phyloP scores from a whole-genome alignment of 164 flowering plant genomes.

The Hamamelis virginiana region DNA sequence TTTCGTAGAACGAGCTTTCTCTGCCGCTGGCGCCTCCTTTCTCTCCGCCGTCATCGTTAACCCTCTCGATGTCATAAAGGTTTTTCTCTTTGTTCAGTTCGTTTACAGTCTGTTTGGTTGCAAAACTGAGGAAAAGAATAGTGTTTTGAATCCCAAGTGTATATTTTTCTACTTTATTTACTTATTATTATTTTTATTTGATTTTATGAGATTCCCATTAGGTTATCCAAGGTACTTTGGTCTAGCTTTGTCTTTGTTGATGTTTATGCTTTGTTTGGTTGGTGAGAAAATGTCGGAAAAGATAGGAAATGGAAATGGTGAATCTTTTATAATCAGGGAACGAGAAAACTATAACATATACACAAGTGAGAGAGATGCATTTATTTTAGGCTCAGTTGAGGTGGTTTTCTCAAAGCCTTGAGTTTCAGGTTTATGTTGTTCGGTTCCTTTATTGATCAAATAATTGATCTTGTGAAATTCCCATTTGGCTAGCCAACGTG shows the following conservation, averaged over 20 bases:
- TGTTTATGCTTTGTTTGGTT: not conserved
- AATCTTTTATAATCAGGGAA: too few species aligned
- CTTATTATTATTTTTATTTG: not conserved
- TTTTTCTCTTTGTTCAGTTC: conserved; percentile 8
- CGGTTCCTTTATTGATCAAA: too few species aligned
- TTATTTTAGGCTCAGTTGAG: too few species aligned
- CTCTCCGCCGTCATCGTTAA: conserved; percentile 63
- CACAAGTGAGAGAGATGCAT: too few species aligned
- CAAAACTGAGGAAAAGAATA: not conserved
- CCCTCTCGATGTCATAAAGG: conserved; percentile 75
- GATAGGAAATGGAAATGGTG: not conserved
- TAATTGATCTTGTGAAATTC: too few species aligned
- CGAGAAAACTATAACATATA: too few species aligned
- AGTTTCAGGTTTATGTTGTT: too few species aligned
- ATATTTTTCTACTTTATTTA: not conserved
- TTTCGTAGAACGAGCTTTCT: conserved; percentile 41
- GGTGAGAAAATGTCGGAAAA: not conserved
- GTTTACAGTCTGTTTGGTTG: not conserved
- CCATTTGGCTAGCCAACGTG: too few species aligned
- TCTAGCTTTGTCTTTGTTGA: not conserved
- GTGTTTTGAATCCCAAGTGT: not conserved
- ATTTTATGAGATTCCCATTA: not conserved
- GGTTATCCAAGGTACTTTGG: too few species aligned
- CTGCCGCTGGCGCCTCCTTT: conserved; percentile 76
- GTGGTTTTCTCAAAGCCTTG: too few species aligned